phyloP scores from a whole-genome alignment of 2,329 filamentous ascomycete species.

The Epichloe gansuensis region DNA sequence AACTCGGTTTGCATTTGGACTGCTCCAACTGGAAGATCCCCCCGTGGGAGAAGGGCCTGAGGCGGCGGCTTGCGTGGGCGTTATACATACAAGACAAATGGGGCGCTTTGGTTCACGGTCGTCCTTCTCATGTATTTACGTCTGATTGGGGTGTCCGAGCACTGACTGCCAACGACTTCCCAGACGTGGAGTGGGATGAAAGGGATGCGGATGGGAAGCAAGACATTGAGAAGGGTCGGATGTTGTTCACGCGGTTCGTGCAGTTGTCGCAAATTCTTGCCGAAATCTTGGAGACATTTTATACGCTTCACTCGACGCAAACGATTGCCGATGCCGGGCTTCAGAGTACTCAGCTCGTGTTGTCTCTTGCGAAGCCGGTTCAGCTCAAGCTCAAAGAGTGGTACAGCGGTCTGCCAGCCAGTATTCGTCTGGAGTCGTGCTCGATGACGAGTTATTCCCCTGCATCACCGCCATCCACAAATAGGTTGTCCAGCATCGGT shows the following conservation, averaged over 20 bases:
- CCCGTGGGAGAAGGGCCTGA: slow-evolving; percentile 70
- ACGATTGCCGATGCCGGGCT: slow-evolving; percentile 51
- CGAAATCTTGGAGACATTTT: slow-evolving; percentile 73
- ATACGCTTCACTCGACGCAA: slow-evolving; percentile 64
- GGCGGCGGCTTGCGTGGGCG: slow-evolving; percentile 81
- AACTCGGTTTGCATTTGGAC: slow-evolving; percentile 79
- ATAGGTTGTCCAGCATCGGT: slow-evolving; percentile 47
- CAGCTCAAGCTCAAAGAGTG: slow-evolving; percentile 74
- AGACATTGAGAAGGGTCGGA: slow-evolving; percentile 54
- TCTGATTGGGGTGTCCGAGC: slow-evolving; percentile 64
- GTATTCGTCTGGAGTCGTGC: slow-evolving; percentile 53
- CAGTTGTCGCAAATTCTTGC: slow-evolving; percentile 61
- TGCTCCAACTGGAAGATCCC: slow-evolving; percentile 81
- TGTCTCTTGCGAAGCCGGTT: slow-evolving; percentile 67
- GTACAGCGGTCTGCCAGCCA: slow-evolving; percentile 56
- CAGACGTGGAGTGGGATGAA: slow-evolving; percentile 56
- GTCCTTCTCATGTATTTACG: slow-evolving; percentile 61
- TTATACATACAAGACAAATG: slow-evolving; percentile 91
- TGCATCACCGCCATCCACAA: slow-evolving; percentile 19
- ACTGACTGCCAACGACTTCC: slow-evolving; percentile 56
- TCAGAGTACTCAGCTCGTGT: slow-evolving; percentile 58
- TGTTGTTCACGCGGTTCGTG: slow-evolving; percentile 64
- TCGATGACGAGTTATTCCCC: slow-evolving; percentile 14
- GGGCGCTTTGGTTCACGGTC: slow-evolving; percentile 73
- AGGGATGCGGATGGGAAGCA: slow-evolving; percentile 46